These are phyloP conservation scores for Eutrema heterophyllum DNA, from an alignment of 345 rosid species.

Conservation along the genomic window DNA sequence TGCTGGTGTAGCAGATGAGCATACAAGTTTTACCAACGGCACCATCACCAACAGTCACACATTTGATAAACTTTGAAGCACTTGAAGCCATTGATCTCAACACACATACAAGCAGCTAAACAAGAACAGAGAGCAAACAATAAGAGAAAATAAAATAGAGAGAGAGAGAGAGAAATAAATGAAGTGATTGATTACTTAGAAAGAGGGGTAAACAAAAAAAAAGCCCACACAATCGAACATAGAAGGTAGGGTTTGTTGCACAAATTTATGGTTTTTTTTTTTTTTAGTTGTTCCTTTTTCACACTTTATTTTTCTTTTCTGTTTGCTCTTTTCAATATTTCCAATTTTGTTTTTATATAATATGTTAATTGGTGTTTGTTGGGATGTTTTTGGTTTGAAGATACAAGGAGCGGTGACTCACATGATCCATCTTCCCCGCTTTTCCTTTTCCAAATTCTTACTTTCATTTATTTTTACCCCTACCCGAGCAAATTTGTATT, in stretches of 20 bases:
- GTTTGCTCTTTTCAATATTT: slow-evolving; percentile 7
- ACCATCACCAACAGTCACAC: slow-evolving; percentile 38
- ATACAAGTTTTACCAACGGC: slow-evolving; percentile 40
- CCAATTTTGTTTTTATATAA: neutral
- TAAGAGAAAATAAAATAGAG: neutral
- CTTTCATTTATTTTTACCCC: slow-evolving; percentile 14
- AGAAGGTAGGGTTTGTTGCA: slow-evolving; percentile 26
- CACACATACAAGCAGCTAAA: neutral
- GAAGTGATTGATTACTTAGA: slow-evolving; percentile 29
- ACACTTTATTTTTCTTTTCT: neutral
- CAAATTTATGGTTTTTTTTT: slow-evolving; percentile 11
- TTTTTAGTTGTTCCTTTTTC: neutral
- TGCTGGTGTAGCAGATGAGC: slow-evolving; percentile 41
- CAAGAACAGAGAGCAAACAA: neutral
- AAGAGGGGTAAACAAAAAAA: slow-evolving; percentile 1
- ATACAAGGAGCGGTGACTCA: slow-evolving; percentile 17
- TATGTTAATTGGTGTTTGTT: slow-evolving; percentile 11
- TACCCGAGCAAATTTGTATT: neutral
- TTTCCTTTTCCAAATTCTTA: slow-evolving; percentile 18
- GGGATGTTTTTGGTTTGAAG: slow-evolving; percentile 14
- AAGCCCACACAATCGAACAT: neutral
- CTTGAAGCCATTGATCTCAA: slow-evolving; percentile 28
- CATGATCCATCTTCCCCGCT: slow-evolving; percentile 23
- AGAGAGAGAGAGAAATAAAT: slow-evolving; percentile 15
- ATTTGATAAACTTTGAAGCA: slow-evolving; percentile 35